Conservation (phyloP, 2,329 filamentous ascomycete species). For the Penicillium sp. region DNA sequence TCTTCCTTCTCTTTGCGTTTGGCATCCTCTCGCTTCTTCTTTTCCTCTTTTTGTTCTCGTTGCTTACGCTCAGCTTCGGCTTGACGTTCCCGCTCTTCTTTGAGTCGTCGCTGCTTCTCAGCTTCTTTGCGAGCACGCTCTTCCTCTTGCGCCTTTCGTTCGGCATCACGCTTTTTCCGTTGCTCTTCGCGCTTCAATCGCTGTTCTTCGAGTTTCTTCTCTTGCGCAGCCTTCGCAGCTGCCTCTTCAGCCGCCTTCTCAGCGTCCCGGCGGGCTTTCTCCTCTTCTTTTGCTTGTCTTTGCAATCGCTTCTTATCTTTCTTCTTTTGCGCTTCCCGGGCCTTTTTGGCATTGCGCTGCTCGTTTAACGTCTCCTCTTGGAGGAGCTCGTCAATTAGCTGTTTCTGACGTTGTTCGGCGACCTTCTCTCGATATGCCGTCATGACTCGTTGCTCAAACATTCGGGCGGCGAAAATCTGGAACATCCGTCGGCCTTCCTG, state of each 20-base stretch:
- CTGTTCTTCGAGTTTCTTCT: constrained; percentile 76
- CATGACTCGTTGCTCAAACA: constrained; percentile 97
- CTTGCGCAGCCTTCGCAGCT: constrained; percentile 71
- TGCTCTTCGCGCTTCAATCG: constrained; percentile 83
- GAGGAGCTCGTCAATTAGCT: constrained; percentile 85
- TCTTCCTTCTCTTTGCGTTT: constrained; percentile 76
- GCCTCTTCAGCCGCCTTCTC: constrained; percentile 87
- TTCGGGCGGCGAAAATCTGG: constrained; percentile 96
- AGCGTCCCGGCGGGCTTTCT: constrained; percentile 81
- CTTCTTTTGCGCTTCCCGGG: constrained; percentile 88
- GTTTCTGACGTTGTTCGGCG: constrained; percentile 84
- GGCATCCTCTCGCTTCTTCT: constrained; percentile 67
- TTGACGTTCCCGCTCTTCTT: constrained; percentile 83
- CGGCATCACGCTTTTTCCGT: constrained; percentile 84
- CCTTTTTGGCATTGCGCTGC: constrained; percentile 86
- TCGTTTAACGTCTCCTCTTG: constrained; percentile 76
- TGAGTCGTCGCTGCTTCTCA: constrained; percentile 73
- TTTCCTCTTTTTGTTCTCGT: constrained; percentile 78
- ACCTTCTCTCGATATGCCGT: constrained; percentile 98
- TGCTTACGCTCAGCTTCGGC: constrained; percentile 82
- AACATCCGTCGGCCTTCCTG: constrained; percentile 98
- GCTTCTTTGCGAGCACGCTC: constrained; percentile 81
- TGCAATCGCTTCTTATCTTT: constrained; percentile 91
- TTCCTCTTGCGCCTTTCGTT: constrained; percentile 87
- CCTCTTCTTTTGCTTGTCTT: constrained; percentile 85